Conservation (phyloP, 139 green algal genomes). For the Pseudopediastrum boryanum region DNA sequence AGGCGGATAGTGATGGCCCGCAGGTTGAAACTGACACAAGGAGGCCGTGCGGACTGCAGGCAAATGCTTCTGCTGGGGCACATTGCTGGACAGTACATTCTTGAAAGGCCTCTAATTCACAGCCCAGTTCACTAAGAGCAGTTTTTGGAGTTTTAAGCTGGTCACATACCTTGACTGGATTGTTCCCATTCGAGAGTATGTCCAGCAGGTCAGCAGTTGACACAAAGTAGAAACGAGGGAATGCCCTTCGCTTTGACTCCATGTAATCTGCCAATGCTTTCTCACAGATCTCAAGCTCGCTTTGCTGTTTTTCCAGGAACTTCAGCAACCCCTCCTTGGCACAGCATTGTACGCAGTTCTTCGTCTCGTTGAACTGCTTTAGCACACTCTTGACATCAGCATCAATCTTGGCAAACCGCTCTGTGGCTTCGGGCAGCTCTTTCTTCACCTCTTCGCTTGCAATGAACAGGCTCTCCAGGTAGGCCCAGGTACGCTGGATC, state of each 20-base stretch:
- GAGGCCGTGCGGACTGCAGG: too few relatives aligned
- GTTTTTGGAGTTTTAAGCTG: too few relatives aligned
- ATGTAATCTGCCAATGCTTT: conserved; percentile 87
- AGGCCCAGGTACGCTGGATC: conserved; percentile 88
- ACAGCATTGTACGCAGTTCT: conserved; percentile 83
- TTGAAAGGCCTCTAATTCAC: too few relatives aligned
- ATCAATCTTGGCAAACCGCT: conserved; percentile 82
- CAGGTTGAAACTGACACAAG: too few relatives aligned
- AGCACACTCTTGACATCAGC: conserved; percentile 70
- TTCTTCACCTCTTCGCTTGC: conserved; percentile 90
- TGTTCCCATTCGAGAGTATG: conserved; percentile 88
- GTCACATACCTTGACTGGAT: conserved; percentile 55
- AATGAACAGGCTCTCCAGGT: conserved; percentile 89
- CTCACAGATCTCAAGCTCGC: conserved; percentile 66
- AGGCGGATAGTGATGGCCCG: too few relatives aligned
- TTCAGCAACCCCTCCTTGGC: conserved; percentile 78
- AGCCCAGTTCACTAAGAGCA: too few relatives aligned
- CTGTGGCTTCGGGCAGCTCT: conserved; percentile 83
- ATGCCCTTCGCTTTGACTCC: conserved; percentile 81
- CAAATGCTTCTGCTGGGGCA: too few relatives aligned
- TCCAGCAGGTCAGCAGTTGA: conserved; percentile 84
- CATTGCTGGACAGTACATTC: too few relatives aligned
- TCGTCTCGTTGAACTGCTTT: conserved; percentile 59
- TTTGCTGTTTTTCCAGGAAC: conserved; percentile 70
- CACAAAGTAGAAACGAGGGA: conserved; percentile 90